Percentiles rank a stretch among this genome's conserved stretches.
phyloP scores from a whole-genome alignment of 2,329 filamentous ascomycete genomes.

The Huntiella decipiens region DNA sequence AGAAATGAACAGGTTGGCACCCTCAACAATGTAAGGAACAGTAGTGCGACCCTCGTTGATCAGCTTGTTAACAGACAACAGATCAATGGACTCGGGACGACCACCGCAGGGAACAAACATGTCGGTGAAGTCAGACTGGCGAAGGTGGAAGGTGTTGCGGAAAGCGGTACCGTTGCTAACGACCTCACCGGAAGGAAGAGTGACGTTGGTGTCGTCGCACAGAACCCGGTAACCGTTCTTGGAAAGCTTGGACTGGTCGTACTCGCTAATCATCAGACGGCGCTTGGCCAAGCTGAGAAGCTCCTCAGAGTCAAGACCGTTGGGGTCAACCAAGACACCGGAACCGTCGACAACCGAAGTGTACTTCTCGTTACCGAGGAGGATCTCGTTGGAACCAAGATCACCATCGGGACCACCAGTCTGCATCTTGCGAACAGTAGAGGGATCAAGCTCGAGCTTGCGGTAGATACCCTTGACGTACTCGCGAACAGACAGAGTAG shows the following conservation, averaged over 20 bases:
- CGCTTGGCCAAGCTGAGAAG: slow-evolving; percentile 67
- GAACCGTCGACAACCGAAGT: slow-evolving; percentile 89
- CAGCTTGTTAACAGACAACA: slow-evolving; percentile 68
- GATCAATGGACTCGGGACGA: slow-evolving; percentile 87
- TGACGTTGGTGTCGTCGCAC: slow-evolving; percentile 76
- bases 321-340: slow-evolving; percentile 82
- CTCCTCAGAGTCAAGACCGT: slow-evolving; percentile 71
- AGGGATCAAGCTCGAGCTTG: slow-evolving; percentile 77
- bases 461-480: slow-evolving; percentile 95
- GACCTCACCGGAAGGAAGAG: slow-evolving; percentile 69
- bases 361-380: slow-evolving; percentile 91
- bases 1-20: slow-evolving; percentile 95
- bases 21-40: slow-evolving; percentile 92
- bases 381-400: slow-evolving; percentile 91
- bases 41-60: slow-evolving; percentile 76
- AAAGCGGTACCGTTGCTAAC: slow-evolving; percentile 84
- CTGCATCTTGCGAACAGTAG: slow-evolving; percentile 79
- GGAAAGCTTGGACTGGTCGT: slow-evolving; percentile 70
- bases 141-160: slow-evolving; percentile 93
- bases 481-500: slow-evolving; percentile 85
- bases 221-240: slow-evolving; percentile 77
- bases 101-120: slow-evolving; percentile 92
- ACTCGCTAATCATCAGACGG: slow-evolving; percentile 78
- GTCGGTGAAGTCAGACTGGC: slow-evolving; percentile 58
- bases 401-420: slow-evolving; percentile 95